A percentile compares a stretch with the other conserved stretches of the same genome.
Evolutionary conservation across 2,329 filamentous ascomycete species (phyloP).

Genomic region (Hymenoscyphus fructigenus): DNA sequence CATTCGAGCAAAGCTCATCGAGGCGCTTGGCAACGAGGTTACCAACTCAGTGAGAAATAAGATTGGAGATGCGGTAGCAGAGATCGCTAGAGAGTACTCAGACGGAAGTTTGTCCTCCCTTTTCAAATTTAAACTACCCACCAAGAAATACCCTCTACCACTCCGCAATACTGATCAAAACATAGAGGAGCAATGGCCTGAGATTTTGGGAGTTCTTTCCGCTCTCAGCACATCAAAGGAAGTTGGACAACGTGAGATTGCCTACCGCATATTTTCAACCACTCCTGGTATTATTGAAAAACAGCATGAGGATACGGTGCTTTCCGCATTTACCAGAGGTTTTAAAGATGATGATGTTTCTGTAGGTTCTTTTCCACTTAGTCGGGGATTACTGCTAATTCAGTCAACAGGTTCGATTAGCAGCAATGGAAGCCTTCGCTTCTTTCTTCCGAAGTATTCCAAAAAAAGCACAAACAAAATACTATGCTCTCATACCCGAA

Average conservation of each 20-base stretch:
- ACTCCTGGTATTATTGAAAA: conserved; percentile 95
- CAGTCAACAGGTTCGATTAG: conserved; percentile 70
- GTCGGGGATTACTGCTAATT: conserved; percentile 11
- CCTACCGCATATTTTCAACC: conserved; percentile 92
- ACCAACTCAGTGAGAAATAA: conserved; percentile 83
- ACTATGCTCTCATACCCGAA: conserved; percentile 81
- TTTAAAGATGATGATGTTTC: conserved; percentile 85
- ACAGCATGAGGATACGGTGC: conserved; percentile 88
- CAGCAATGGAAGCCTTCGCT: conserved; percentile 95
- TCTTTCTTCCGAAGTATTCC: conserved; percentile 89
- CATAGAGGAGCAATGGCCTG: conserved; percentile 81
- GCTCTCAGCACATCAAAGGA: conserved; percentile 85
- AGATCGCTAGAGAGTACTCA: conserved; percentile 91
- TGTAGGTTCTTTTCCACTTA: conserved; percentile 48
- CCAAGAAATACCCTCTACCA: background rate
- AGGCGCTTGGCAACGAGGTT: conserved; percentile 71
- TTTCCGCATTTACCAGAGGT: conserved; percentile 83
- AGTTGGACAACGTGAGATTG: conserved; percentile 81
- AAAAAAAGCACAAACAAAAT: conserved; percentile 87
- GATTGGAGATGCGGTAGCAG: conserved; percentile 94
- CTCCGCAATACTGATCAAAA: background rate
- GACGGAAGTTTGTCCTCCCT: conserved; percentile 69
- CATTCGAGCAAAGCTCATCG: conserved; percentile 81
- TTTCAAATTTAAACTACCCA: background rate
- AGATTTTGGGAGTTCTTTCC: conserved; percentile 83